phyloP scores from a whole-genome alignment of 805 yeast genomes.

The Candida namnaoensis region DNA sequence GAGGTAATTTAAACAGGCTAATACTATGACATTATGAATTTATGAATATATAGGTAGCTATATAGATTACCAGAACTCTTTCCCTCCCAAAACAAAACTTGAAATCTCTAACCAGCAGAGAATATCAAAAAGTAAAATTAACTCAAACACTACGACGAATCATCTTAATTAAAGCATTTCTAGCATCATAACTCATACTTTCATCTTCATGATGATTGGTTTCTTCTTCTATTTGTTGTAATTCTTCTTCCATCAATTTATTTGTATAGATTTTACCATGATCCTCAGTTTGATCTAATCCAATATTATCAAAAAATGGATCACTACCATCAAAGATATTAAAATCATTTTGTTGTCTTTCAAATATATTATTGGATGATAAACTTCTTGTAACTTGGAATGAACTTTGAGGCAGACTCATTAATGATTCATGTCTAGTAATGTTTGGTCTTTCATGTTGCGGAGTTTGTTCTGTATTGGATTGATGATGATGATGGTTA shows the following conservation, averaged over 20 bases:
- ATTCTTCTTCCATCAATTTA: neutral
- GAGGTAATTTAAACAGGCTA: too few species aligned
- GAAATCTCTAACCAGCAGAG: neutral
- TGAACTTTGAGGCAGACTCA: conserved; percentile 1
- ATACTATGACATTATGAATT: too few species aligned
- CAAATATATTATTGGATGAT: conserved; percentile 1
- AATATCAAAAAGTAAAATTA: neutral
- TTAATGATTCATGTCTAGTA: conserved; percentile 15
- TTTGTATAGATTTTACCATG: too few species aligned
- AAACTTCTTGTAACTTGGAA: conserved; percentile 1
- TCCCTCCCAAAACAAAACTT: neutral
- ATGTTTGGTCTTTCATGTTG: conserved; percentile 2
- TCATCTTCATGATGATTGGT: conserved; percentile 6
- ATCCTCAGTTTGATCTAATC: neutral
- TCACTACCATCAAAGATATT: neutral
- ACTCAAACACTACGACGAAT: conserved; percentile 16
- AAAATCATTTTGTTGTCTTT: neutral
- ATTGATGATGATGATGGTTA: neutral
- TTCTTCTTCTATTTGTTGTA: neutral
- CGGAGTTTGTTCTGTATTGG: too few species aligned
- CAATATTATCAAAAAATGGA: neutral
- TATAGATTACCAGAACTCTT: too few species aligned
- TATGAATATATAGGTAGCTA: too few species aligned
- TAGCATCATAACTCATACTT: conserved; percentile 15
- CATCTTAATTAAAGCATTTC: conserved; percentile 19